Evolutionary conservation across 768 basidiomycete genomes (phyloP), one percentile per base, ranked within the genome.

Genomic region (Podaxis carcinomalis): DNA sequence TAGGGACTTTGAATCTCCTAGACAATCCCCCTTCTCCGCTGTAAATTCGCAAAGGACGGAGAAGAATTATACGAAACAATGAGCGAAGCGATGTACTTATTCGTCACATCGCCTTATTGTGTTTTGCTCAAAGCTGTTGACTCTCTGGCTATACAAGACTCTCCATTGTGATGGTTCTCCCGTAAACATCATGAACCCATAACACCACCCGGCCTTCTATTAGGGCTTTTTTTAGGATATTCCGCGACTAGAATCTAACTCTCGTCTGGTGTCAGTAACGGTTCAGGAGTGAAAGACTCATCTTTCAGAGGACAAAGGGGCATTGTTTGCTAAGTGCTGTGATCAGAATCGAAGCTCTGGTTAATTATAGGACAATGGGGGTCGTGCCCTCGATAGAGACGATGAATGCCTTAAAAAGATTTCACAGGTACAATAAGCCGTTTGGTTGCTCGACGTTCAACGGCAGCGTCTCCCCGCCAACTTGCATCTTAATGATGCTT

Each of bases 341-440:
- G 36, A 32, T 51, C 50, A 52, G 40, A 59, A 52, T 59, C 36
- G 57, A 59, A 59, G 57, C 23, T 28, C 16, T 32, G 35, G n/a
- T 58, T 51, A 58, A 59, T 51, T 51, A 57, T 59, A 51, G 49
- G 50, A 25, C 57, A 51, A 49, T 39, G 50, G 39, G 19, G 25
- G 32, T 28, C 35, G 21, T 28, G 27, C 13, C 25, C 14, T 35
- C 32, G 6, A 32, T 19, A 9, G 54, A 19, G 42, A 44, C 19
- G n/a, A 21, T 44, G 42, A 16, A 44, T 16, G 42, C 42, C 11
- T 16, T 44, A 19, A 44, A 19, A 44, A 44, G 46, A 16, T 47
- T n/a, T 28, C 37, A 23, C 27, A 36, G n/a, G 37, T 35, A 36
- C 35, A 37, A 19, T 11, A 23, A 37, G 35, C 9, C 32, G 3